A percentile compares a stretch with the other conserved stretches of the same genome.
Conservation (phyloP, 2,329 filamentous ascomycete species). For the Stemphylium lycopersici region DNA sequence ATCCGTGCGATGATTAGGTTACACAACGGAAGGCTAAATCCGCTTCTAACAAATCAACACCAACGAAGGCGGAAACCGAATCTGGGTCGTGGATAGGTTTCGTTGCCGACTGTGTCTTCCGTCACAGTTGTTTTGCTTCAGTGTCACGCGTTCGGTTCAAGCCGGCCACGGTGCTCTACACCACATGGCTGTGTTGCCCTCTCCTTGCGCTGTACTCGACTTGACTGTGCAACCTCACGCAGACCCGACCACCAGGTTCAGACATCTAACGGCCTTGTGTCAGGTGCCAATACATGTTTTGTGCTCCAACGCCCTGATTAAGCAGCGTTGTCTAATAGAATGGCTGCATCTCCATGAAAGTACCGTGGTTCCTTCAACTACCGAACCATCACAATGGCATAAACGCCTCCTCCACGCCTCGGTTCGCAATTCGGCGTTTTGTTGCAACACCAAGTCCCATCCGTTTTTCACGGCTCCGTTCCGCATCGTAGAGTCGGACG, state of each 20-base stretch:
- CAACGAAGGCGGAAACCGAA: constrained; percentile 9
- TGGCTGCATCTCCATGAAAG: constrained; percentile 6
- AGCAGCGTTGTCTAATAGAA: constrained; percentile 1
- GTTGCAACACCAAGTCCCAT: neutral
- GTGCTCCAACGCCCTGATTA: constrained; percentile 20
- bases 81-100: neutral
- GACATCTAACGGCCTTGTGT: constrained; percentile 39
- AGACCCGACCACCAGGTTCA: constrained; percentile 44
- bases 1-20: constrained; percentile 25
- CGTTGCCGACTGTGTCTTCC: neutral
- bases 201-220: constrained; percentile 22
- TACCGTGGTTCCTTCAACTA: constrained; percentile 6
- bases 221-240: constrained; percentile 36
- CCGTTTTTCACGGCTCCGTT: constrained; percentile 9
- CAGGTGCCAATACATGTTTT: constrained; percentile 40
- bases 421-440: neutral
- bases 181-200: constrained; percentile 36
- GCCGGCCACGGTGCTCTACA: constrained; percentile 23
- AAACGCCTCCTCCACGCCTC: neutral
- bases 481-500: constrained; percentile 31
- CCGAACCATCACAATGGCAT: neutral
- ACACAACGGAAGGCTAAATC: constrained; percentile 26
- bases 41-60: neutral
- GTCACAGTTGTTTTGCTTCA: neutral
- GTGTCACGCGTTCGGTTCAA: constrained; percentile 13